Base-by-base conservation (phyloP, 2,329 filamentous ascomycete genomes). In the Penicillium olsonii region DNA sequence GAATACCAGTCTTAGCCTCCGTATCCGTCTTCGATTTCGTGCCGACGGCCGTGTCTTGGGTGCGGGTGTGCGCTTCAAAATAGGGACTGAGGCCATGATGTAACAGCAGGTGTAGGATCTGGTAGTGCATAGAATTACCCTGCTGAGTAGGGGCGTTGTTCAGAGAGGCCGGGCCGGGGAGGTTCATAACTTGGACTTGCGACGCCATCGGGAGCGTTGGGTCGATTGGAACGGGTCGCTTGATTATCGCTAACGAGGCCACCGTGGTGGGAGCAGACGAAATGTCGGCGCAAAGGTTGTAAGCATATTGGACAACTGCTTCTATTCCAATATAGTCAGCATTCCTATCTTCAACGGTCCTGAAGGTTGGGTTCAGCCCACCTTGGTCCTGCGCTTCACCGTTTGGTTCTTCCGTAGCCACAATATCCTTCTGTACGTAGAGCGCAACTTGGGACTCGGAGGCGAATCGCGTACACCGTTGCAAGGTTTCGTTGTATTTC, bases 61-160 rank as follows among this genome's bases (percentile, higher is more conserved):
- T 87, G 75, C 91, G 92, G 50, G 92, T 95, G 70, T 91, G 95
- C 62, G 92, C 92, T 77, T 99, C 92, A 68, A 99, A 99, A 73
- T 96, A 97, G 33, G 95, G 94, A 63, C 90, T 90, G 67, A 99
- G 78, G 59, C 89, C 91, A 69, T 91, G 87, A 72, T 96, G 92
- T 59, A 99, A 84, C 63, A 96, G 83, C 50, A 92, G 90, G 75
- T 96, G 91, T 54, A 99, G 79, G 62, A 92, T 87, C 73, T 97
- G 92, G 74, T 91, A 96, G 3, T 92, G 91, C 48, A 87, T 78
- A 20, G 85, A 79, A 48, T 85, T 81, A 50, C 85, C 86, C 69
- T 91, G 87, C 60, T 89, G 84, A 60, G 84, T 80, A 53, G 83
- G 79, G 43, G 82, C 76, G 59, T 82, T 84, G 61, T 83, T 85